A percentile compares a stretch with the other conserved stretches of the same genome.
These are phyloP conservation scores for Rosa lucieae DNA, from an alignment of 306 rosid species.

Conservation along the genomic window DNA sequence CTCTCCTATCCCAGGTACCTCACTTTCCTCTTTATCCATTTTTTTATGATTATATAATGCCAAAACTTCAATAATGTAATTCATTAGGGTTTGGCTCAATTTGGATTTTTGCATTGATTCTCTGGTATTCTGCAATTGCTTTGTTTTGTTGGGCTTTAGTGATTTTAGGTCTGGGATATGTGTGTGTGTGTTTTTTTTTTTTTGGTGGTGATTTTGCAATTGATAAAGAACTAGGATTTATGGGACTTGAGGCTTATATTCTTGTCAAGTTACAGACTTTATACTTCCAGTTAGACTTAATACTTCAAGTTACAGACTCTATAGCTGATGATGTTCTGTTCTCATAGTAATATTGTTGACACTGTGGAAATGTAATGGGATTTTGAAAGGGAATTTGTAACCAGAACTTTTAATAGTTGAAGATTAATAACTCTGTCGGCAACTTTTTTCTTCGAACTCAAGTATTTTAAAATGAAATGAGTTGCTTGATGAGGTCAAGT, in stretches of 20 bases:
- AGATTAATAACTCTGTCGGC: background rate
- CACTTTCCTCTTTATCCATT: background rate
- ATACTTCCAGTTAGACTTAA: background rate
- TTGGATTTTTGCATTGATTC: background rate
- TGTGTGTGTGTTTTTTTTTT: background rate
- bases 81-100: background rate
- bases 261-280: background rate
- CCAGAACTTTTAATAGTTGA: background rate
- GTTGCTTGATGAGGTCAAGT: background rate
- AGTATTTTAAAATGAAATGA: background rate
- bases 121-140: background rate
- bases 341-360: background rate
- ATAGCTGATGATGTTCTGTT: background rate
- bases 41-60: background rate
- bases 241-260: background rate
- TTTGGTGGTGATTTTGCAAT: background rate
- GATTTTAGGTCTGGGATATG: background rate
- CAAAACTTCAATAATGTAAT: background rate
- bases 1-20: constrained; percentile 82
- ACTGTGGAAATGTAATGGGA: background rate
- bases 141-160: background rate
- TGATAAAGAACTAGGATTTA: background rate
- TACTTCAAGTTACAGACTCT: background rate
- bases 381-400: background rate
- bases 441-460: background rate